Evolutionary conservation across 345 rosid genomes (phyloP).

Genomic region (Brassica rapa): DNA sequence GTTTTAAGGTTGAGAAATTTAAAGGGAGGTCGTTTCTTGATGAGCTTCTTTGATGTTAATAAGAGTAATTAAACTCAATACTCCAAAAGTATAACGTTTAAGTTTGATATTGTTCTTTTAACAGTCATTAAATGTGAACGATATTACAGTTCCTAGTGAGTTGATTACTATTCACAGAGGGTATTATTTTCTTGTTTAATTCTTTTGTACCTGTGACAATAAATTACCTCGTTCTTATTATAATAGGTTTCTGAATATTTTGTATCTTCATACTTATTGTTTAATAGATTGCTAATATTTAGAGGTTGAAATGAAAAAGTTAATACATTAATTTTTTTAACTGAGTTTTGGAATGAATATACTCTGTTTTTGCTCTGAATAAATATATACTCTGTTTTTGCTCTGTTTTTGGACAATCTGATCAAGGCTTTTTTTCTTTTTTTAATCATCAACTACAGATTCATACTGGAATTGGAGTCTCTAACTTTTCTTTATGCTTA

Average conservation of each 20-base stretch:
- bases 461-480: too few species aligned
- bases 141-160: neutral
- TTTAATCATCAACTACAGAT: too few species aligned
- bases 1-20: slow-evolving; percentile 51
- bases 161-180: neutral
- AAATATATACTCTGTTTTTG: too few species aligned
- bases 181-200: slow-evolving; percentile 23
- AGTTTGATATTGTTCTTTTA: slow-evolving; percentile 15
- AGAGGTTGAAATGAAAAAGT: neutral
- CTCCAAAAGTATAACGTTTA: neutral
- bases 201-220: slow-evolving; percentile 16
- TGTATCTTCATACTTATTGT: neutral
- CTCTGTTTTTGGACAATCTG: too few species aligned
- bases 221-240: neutral
- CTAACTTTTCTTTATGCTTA: too few species aligned
- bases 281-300: neutral
- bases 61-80: slow-evolving; percentile 15
- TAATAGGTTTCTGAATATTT: neutral
- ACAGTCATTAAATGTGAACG: slow-evolving; percentile 7
- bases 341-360: too few species aligned
- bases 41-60: slow-evolving; percentile 52
- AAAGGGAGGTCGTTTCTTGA: slow-evolving; percentile 54
- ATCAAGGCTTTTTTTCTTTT: too few species aligned
- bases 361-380: too few species aligned
- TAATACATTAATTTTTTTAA: neutral